Evolutionary conservation across 2,329 filamentous ascomycete species (phyloP), one percentile per base, ranked within the genome.

Genomic region (Alternaria gansuensis): DNA sequence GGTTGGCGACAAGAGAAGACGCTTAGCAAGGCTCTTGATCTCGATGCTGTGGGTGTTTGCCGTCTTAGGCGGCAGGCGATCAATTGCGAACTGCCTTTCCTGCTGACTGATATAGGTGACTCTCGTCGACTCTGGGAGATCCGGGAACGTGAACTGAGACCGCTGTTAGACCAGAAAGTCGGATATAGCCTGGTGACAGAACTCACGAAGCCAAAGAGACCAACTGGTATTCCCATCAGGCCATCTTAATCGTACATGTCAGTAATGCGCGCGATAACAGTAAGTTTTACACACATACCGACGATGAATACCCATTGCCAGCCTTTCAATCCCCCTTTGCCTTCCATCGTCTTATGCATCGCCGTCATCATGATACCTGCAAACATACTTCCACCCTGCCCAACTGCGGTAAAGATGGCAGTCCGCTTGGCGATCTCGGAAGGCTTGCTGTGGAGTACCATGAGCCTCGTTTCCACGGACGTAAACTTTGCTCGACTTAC

Each of bases 301-400:
- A 71, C 62, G 6, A 71, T 29, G 41, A 70, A 71, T 1, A 71
- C 66, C 67, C 69, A 71, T 46, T 69, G 68, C 69, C 69, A 71
- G 5, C 67, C 69, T 4, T 59, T 62, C 21, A 71, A 46, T 0
- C 63, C 63, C n/a, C 33, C 52, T 21, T 33, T 50, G 2, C 66
- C 67, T 13, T 70, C 44, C 64, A 70, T 69, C 4, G 59, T 65
- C 44, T 70, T 58, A 39, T 68, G 57, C 55, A 70, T 69, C 5
- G 69, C 67, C 26, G 66, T 67, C 69, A 69, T 70, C 69, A 71
- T 70, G 6, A 66, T 45, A 14, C 69, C 69, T 2, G 69, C 67
- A 54, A 70, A 71, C 69, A 72, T 72, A 26, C 64, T 72, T 6
- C 69, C 69, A 0, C 60, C 51, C 28, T 69, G 67, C 8, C 68